Percentiles rank a stretch among this genome's conserved stretches.
These are phyloP conservation scores for Helichrysum umbraculigerum DNA, from an alignment of 129 eudicot genomes.

Conservation along the genomic window DNA sequence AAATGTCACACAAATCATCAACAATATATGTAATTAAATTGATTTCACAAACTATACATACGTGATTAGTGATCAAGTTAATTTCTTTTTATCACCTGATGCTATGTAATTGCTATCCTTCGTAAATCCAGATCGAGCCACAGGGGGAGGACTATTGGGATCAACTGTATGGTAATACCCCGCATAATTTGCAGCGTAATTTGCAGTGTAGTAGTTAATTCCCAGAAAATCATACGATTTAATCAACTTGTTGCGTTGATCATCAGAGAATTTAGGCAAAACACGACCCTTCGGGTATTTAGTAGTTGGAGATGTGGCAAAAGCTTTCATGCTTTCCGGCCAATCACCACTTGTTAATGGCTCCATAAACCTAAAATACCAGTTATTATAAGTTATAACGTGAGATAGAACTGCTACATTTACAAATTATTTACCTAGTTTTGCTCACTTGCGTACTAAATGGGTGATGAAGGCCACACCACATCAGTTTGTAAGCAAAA, in stretches of 20 bases:
- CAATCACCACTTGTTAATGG: conserved; percentile 50
- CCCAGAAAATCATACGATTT: conserved; percentile 66
- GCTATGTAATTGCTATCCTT: conserved; percentile 22
- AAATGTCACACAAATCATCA: neutral
- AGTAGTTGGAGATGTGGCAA: conserved; percentile 26
- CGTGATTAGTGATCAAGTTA: too few relatives aligned
- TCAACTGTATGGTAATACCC: neutral
- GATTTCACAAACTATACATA: neutral
- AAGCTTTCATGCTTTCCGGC: conserved; percentile 39
- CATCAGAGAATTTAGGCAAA: conserved; percentile 6
- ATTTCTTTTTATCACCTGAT: conserved; percentile 31
- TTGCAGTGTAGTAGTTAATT: conserved; percentile 57
- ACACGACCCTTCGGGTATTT: conserved; percentile 24
- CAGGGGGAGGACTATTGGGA: neutral
- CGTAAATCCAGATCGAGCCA: conserved; percentile 14
- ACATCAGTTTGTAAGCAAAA: too few relatives aligned
- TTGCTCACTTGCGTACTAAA: too few relatives aligned
- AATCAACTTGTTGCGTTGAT: conserved; percentile 36
- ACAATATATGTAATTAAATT: neutral
- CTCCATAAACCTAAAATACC: conserved; percentile 47
- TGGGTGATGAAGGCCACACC: too few relatives aligned
- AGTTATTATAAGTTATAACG: neutral
- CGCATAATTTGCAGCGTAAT: conserved; percentile 19
- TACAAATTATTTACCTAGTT: too few relatives aligned
- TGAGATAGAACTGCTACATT: neutral